A percentile compares a stretch with the other conserved stretches of the same genome.
These are phyloP conservation scores for Calonectria montana DNA, from an alignment of 2,329 filamentous ascomycete species.

Conservation along the genomic window DNA sequence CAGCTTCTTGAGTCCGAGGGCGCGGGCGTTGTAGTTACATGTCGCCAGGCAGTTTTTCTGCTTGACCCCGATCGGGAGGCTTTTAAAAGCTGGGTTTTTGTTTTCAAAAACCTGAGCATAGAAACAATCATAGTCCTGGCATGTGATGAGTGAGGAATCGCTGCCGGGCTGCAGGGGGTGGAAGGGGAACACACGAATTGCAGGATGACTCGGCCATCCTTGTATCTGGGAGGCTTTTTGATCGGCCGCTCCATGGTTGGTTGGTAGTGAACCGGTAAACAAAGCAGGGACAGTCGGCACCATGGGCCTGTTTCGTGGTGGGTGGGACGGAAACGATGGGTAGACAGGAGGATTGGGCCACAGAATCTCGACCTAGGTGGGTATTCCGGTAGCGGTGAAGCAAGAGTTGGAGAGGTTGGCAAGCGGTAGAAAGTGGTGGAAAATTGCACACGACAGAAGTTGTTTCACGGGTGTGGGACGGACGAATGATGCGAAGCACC, in stretches of 20 bases:
- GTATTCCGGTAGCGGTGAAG: background rate
- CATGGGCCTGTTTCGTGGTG: conserved; percentile 29
- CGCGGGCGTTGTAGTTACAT: conserved; percentile 92
- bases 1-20: conserved; percentile 80
- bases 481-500: background rate
- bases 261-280: conserved; percentile 1
- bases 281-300: conserved; percentile 8
- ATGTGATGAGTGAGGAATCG: conserved; percentile 25
- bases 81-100: conserved; percentile 78
- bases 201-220: conserved; percentile 77
- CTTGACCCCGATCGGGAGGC: conserved; percentile 82
- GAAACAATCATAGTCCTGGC: conserved; percentile 87
- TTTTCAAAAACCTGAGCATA: conserved; percentile 93
- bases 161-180: conserved; percentile 13
- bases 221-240: conserved; percentile 55
- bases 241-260: conserved; percentile 45
- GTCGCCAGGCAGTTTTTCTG: conserved; percentile 95
- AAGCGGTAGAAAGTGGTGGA: background rate
- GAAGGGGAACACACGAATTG: conserved; percentile 75
- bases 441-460: background rate
- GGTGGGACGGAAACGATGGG: conserved; percentile 5
- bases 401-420: background rate
- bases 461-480: conserved; percentile 3
- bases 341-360: background rate
- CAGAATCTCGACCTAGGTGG: background rate